phyloP scores from a whole-genome alignment of 208 protist species.

The Vickermania ingenoplastis region DNA sequence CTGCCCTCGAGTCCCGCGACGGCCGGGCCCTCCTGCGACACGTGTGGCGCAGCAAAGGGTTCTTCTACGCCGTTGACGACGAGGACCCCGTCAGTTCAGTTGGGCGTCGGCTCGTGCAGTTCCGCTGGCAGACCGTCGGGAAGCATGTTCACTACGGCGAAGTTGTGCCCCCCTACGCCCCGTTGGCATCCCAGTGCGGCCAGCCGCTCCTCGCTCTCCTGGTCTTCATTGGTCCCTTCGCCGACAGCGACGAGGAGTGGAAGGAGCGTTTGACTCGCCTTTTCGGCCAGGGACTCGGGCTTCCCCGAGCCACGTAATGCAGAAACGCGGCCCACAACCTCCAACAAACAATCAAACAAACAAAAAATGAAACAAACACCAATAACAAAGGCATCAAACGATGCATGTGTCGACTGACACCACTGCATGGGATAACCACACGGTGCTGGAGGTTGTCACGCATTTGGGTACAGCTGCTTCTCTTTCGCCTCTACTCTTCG shows the following conservation, averaged over 20 bases:
- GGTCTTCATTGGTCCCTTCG: conserved; percentile 32
- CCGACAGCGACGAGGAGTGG: conserved; percentile 2
- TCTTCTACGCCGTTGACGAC: conserved; percentile 28
- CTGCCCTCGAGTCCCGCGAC: conserved; percentile 1
- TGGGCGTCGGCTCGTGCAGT: conserved; percentile 12
- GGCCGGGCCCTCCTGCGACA: conserved; percentile 12
- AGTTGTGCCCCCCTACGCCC: conserved; percentile 22
- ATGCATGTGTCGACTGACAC: neutral
- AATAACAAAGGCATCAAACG: neutral
- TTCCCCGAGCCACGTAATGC: neutral
- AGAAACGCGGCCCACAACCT: neutral
- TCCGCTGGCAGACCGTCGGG: conserved; percentile 30
- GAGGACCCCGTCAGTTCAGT: neutral
- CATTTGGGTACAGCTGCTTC: too few relatives aligned
- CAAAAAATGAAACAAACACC: neutral
- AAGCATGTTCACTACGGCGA: conserved; percentile 29
- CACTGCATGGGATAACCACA: too few relatives aligned
- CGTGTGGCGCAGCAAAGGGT: conserved; percentile 57
- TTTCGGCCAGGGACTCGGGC: too few relatives aligned
- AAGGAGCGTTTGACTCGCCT: conserved; percentile 3
- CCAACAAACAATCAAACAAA: neutral
- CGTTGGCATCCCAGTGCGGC: conserved; percentile 2
- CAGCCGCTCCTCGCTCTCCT: conserved; percentile 9
- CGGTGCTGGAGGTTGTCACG: too few relatives aligned
- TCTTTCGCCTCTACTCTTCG: too few relatives aligned